Conservation (phyloP, 805 yeast species). For the Hanseniaspora guilliermondii region DNA sequence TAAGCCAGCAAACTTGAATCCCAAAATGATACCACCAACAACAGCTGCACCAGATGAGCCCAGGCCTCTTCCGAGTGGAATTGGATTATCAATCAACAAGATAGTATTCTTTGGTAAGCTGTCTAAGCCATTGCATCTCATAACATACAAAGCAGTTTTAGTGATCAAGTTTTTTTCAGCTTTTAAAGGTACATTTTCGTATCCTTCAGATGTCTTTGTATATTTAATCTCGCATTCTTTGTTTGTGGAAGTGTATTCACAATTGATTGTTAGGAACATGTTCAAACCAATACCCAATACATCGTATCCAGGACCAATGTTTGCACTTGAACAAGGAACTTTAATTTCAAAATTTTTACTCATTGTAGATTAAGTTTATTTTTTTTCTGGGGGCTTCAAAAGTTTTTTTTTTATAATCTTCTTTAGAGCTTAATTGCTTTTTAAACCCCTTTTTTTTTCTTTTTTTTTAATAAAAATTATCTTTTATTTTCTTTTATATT, state of each 20-base stretch:
- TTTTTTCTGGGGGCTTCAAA: not conserved
- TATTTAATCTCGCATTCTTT: conserved; percentile 59
- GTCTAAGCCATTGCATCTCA: conserved; percentile 67
- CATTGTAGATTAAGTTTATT: conserved; percentile 15
- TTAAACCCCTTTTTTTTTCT: not conserved
- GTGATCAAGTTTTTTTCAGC: conserved; percentile 80
- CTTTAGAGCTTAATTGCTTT: not conserved
- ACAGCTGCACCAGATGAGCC: conserved; percentile 98
- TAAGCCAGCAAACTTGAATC: conserved; percentile 68
- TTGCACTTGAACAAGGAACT: conserved; percentile 95
- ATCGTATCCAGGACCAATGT: conserved; percentile 97
- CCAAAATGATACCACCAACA: conserved; percentile 88
- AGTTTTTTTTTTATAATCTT: not conserved
- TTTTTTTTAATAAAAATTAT: too few species aligned
- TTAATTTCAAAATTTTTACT: conserved; percentile 47
- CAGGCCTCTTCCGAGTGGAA: conserved; percentile 91
- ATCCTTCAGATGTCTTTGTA: conserved; percentile 62
- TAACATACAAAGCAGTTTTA: conserved; percentile 79
- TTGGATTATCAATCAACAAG: conserved; percentile 73
- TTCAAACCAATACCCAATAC: conserved; percentile 86
- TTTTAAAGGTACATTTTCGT: conserved; percentile 61
- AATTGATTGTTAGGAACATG: conserved; percentile 57
- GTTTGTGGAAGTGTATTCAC: conserved; percentile 52
- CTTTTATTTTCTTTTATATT: too few species aligned
- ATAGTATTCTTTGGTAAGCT: conserved; percentile 75